phyloP scores from a whole-genome alignment of 202 grass and related monocot genomes.

The Carex sylvatica region DNA sequence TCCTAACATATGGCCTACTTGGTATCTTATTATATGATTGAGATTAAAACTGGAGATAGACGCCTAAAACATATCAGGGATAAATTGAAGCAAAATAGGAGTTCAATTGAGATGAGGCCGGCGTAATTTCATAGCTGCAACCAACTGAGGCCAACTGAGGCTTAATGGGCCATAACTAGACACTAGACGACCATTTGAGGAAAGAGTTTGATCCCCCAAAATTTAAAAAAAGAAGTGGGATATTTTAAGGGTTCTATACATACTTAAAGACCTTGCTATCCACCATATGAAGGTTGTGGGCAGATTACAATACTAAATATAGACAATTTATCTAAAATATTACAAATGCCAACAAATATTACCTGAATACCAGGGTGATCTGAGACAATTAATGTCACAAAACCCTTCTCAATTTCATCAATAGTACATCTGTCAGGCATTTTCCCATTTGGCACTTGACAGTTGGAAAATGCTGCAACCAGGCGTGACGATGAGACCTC shows the following conservation, averaged over 20 bases:
- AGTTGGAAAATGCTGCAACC: slow-evolving; percentile 44
- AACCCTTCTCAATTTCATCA: slow-evolving; percentile 66
- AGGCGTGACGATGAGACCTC: slow-evolving; percentile 61
- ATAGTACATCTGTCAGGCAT: slow-evolving; percentile 26
- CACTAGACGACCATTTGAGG: background rate
- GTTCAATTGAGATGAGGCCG: background rate
- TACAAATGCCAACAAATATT: background rate
- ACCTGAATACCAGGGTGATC: slow-evolving; percentile 72
- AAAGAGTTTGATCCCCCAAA: background rate
- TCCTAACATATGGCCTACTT: background rate
- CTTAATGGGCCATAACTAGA: background rate
- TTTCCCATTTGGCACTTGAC: slow-evolving; percentile 35
- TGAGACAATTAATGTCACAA: slow-evolving; percentile 60
- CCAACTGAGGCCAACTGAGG: no score
- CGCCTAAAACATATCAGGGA: background rate
- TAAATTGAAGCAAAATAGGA: background rate
- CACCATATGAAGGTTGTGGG: background rate
- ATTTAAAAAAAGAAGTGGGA: background rate
- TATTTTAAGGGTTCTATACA: background rate
- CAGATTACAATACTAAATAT: background rate
- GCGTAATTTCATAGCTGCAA: background rate
- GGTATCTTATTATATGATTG: background rate
- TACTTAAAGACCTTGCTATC: background rate
- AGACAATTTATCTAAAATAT: background rate
- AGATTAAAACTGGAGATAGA: background rate